These are phyloP conservation scores for Nitzschia sp. DNA, from an alignment of 108 stramenopile species.

Conservation along the genomic window DNA sequence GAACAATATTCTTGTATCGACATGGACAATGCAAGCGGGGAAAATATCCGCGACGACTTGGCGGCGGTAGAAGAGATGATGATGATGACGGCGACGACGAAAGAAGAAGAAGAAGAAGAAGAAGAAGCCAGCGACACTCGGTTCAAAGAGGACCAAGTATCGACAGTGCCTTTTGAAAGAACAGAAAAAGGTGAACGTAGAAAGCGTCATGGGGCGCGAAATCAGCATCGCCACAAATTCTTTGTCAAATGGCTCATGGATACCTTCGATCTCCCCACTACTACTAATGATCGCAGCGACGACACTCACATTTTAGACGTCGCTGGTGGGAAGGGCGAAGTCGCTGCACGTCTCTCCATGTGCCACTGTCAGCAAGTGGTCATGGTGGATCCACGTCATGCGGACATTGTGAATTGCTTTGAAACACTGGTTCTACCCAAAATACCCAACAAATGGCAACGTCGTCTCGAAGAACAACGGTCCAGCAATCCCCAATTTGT, in stretches of 20 bases:
- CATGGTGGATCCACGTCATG: constrained; percentile 82
- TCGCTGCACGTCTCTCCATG: constrained; percentile 67
- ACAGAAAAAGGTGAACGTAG: neutral
- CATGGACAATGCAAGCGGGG: no score
- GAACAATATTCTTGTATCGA: no score
- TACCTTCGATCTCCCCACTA: constrained; percentile 40
- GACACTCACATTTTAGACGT: constrained; percentile 31
- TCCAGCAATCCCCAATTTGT: constrained; percentile 44
- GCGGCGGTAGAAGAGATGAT: no score
- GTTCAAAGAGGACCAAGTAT: no score
- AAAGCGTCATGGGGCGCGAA: constrained; percentile 79
- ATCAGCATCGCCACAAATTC: constrained; percentile 77
- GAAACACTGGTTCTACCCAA: constrained; percentile 65
- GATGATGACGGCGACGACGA: neutral
- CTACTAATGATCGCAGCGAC: neutral
- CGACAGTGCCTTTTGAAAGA: no score
- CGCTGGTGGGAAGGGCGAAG: constrained; percentile 83
- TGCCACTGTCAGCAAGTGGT: constrained; percentile 68
- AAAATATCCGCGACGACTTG: no score
- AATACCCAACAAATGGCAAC: constrained; percentile 85
- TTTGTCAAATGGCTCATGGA: constrained; percentile 78
- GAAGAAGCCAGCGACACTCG: neutral
- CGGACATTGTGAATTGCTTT: constrained; percentile 62
- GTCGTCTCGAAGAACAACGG: constrained; percentile 44
- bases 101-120: neutral